Percentiles rank a stretch among this genome's conserved stretches.
phyloP scores from a whole-genome alignment of 106 monocot genomes.

The Alisma plantagoaquatica region DNA sequence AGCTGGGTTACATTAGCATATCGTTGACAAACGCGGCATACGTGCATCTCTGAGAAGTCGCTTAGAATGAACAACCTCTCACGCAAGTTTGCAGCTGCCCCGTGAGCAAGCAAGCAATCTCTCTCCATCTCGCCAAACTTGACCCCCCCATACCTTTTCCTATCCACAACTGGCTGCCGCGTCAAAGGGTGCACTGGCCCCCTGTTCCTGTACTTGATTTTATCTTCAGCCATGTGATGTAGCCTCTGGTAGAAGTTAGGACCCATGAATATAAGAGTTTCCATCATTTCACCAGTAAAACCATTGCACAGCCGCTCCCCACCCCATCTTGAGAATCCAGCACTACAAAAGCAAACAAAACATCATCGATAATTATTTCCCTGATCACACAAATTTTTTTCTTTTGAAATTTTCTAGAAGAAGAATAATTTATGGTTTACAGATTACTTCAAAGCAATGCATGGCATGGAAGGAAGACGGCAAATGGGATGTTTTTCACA shows the following conservation, averaged over 20 bases:
- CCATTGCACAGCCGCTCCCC: constrained; percentile 71
- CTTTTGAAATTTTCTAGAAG: too few species aligned
- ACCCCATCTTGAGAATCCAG: constrained; percentile 80
- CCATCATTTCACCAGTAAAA: constrained; percentile 67
- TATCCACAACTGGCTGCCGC: constrained; percentile 79
- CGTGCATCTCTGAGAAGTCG: constrained; percentile 89
- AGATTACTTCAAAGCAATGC: too few species aligned
- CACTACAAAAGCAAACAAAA: constrained; percentile 19
- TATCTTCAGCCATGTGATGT: constrained; percentile 96
- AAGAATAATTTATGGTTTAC: too few species aligned
- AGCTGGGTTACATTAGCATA: constrained; percentile 67
- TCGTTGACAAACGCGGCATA: constrained; percentile 58
- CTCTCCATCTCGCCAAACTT: constrained; percentile 99
- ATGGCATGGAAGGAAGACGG: too few species aligned
- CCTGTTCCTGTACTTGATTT: constrained; percentile 91
- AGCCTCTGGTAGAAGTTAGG: constrained; percentile 94
- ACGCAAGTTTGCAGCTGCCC: constrained; percentile 84
- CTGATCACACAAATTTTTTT: too few species aligned
- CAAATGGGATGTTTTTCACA: too few species aligned
- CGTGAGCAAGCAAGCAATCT: constrained; percentile 90
- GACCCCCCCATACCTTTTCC: constrained; percentile 84
- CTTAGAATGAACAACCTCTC: constrained; percentile 82
- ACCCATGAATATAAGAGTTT: constrained; percentile 76
- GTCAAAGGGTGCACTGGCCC: constrained; percentile 95
- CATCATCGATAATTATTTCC: too few species aligned